These are phyloP conservation scores for Boletus pseudopeckii DNA, from an alignment of 768 basidiomycete genomes.

Conservation along the genomic window DNA sequence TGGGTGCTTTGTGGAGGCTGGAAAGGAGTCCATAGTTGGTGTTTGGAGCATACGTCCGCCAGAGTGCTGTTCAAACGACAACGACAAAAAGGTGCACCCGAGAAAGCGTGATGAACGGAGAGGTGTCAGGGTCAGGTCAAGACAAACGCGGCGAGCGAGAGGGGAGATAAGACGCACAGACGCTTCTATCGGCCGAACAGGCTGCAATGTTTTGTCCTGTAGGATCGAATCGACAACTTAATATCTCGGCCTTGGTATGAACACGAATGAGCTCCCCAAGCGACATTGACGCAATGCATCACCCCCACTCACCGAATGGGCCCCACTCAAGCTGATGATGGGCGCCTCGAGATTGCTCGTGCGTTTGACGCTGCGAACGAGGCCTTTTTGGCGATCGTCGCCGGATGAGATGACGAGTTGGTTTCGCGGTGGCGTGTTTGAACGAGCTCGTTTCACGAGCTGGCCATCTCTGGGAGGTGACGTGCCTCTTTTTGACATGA, in stretches of 20 bases:
- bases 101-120: not conserved
- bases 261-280: not conserved
- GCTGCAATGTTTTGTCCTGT: slow-evolving; percentile 93
- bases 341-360: slow-evolving; percentile 94
- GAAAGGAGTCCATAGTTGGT: slow-evolving; percentile 88
- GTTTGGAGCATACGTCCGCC: slow-evolving; percentile 90
- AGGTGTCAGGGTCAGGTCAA: not conserved
- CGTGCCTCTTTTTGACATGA: slow-evolving; percentile 70
- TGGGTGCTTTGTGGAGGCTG: slow-evolving; percentile 83
- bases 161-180: slow-evolving; percentile 58
- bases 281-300: not conserved
- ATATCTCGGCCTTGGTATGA: slow-evolving; percentile 65
- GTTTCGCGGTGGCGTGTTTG: slow-evolving; percentile 50
- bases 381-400: slow-evolving; percentile 72
- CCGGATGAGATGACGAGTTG: slow-evolving; percentile 73
- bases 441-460: slow-evolving; percentile 60
- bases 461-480: slow-evolving; percentile 53
- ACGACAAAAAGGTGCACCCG: not conserved
- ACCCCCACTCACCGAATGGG: slow-evolving; percentile 68
- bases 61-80: slow-evolving; percentile 53
- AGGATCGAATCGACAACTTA: slow-evolving; percentile 91
- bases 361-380: slow-evolving; percentile 81
- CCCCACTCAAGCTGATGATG: slow-evolving; percentile 85
- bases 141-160: not conserved
- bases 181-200: slow-evolving; percentile 83